A percentile compares a stretch with the other conserved stretches of the same genome.
Conservation (phyloP, 495 filamentous ascomycete genomes). For the Neurospora discreta region DNA sequence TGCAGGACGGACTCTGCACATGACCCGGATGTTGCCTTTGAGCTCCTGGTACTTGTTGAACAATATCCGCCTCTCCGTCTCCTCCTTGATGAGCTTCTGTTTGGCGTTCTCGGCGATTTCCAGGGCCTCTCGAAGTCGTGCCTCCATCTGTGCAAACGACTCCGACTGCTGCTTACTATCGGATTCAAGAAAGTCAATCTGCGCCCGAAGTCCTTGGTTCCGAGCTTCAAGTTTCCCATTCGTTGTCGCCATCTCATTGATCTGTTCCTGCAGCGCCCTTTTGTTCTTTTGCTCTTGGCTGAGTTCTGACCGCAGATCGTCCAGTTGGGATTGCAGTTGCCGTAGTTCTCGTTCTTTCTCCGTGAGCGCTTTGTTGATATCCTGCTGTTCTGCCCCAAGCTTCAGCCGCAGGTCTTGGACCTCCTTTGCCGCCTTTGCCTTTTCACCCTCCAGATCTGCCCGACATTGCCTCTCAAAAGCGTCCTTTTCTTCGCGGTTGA, state of each 20-base stretch:
- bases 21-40: slow-evolving; percentile 98
- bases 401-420: slow-evolving; percentile 52
- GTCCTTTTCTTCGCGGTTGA: slow-evolving; percentile 37
- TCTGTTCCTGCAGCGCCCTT: slow-evolving; percentile 30
- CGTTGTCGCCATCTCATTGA: slow-evolving; percentile 53
- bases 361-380: slow-evolving; percentile 49
- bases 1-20: slow-evolving; percentile 88
- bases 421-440: slow-evolving; percentile 46
- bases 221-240: slow-evolving; percentile 59
- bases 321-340: slow-evolving; percentile 40
- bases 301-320: slow-evolving; percentile 46
- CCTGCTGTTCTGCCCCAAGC: slow-evolving; percentile 51
- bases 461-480: slow-evolving; percentile 22
- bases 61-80: slow-evolving; percentile 79
- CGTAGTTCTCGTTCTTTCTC: slow-evolving; percentile 50
- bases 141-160: slow-evolving; percentile 64
- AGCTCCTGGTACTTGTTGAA: slow-evolving; percentile 98
- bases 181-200: slow-evolving; percentile 80
- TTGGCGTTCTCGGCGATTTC: slow-evolving; percentile 55
- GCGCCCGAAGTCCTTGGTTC: slow-evolving; percentile 59
- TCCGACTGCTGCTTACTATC: slow-evolving; percentile 76
- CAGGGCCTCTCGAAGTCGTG: slow-evolving; percentile 65
- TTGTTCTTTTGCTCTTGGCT: slow-evolving; percentile 37
- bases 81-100: slow-evolving; percentile 80
- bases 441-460: slow-evolving; percentile 48